Evolutionary conservation across 2,329 filamentous ascomycete genomes (phyloP), one percentile per base, ranked within the genome.

Genomic region (Neofusicoccum cordaticola): DNA sequence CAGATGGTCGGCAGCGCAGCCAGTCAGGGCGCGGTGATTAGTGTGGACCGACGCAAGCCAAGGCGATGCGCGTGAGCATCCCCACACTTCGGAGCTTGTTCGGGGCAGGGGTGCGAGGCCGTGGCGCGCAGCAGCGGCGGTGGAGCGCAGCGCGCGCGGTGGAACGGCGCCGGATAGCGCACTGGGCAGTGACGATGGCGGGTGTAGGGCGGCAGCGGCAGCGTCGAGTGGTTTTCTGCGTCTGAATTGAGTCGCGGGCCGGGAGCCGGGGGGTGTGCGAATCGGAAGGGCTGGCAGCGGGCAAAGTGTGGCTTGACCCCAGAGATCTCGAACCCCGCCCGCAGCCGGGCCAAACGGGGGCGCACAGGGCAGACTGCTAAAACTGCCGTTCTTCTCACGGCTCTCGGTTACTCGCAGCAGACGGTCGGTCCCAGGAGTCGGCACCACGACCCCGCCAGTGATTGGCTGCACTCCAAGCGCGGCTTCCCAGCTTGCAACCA

Each of bases 341-440:
- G 22, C 22, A 22, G 22, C 22, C 22, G 22, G 3, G 22, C 22
- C 22, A 22, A 22, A 22, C 22, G 22, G 22, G 22, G 22, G 22
- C 8, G 53, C 53, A 45, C 53, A 45, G 19, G 15, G 39, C 22
- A 17, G 15, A 22, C 52, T 42, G 15, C 11, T 8, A 22, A 57
- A 57, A 56, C 39, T 56, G 61, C 61, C 61, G 61, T 22, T 11
- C 41, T n/a, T 39, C 41, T 41, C 31, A n/a, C 61, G 61, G 61
- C 61, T 63, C 61, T 63, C 61, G 61, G 61, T 44, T 63, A 63
- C 61, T 45, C 31, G 22, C 13, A 22, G 13, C 39, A 3, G 4
- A 13, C 31, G 22, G 27, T 56, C 61, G 61, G 61, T 19, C 51
- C 51, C 48, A 44, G 44, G 31, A 45, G 19, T 45, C 61, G 61